Evolutionary conservation across 306 rosid genomes (phyloP).

Genomic region (Vachellia pachyceras): DNA sequence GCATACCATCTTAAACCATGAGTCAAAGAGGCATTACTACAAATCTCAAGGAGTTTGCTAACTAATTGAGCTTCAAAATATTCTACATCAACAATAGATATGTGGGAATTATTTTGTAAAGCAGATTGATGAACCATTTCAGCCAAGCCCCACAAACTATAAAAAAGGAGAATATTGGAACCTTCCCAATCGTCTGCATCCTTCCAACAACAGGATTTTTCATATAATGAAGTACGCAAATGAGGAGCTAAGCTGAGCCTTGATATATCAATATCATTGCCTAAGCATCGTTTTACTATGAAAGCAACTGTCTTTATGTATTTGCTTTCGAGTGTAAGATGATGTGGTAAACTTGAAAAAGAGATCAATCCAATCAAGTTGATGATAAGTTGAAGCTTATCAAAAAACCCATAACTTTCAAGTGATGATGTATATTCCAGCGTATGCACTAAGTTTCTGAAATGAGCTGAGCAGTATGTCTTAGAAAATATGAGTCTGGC

Average conservation of each 20-base stretch:
- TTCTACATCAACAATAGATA: conserved; percentile 36
- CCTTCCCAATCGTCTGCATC: conserved; percentile 82
- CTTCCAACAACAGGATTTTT: conserved; percentile 66
- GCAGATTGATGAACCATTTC: conserved; percentile 60
- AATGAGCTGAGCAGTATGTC: neutral
- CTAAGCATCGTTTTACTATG: conserved; percentile 65
- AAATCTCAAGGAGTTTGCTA: conserved; percentile 60
- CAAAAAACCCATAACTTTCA: conserved; percentile 50
- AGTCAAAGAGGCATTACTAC: conserved; percentile 46
- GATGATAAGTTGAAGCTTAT: conserved; percentile 57
- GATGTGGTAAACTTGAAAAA: conserved; percentile 60
- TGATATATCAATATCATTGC: conserved; percentile 48
- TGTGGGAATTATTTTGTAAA: conserved; percentile 37
- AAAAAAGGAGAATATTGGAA: conserved; percentile 59
- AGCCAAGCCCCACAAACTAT: conserved; percentile 73
- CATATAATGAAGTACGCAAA: conserved; percentile 50
- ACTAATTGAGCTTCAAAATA: conserved; percentile 54
- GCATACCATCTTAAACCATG: conserved; percentile 80
- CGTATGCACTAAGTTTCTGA: conserved; percentile 49
- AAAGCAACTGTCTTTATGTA: conserved; percentile 49
- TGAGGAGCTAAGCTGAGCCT: conserved; percentile 59
- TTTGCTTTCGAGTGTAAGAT: conserved; percentile 48
- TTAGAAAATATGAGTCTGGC: conserved; percentile 57
- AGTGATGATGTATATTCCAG: conserved; percentile 56
- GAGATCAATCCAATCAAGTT: conserved; percentile 64